phyloP scores from a whole-genome alignment of 495 filamentous ascomycete genomes.

The Aspergillus bridgeri region DNA sequence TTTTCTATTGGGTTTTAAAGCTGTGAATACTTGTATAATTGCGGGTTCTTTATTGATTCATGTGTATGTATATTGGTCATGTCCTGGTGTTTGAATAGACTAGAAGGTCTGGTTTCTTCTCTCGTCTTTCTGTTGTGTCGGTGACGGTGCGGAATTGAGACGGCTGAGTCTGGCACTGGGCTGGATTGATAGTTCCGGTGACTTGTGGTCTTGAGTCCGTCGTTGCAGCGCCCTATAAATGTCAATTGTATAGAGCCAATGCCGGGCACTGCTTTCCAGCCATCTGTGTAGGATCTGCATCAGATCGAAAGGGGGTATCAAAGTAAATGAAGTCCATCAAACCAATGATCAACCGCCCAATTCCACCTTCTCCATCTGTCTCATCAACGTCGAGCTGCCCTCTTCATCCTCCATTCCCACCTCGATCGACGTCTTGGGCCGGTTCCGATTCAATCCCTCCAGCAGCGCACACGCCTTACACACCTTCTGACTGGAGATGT shows the following conservation, averaged over 20 bases:
- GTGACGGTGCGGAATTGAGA: not conserved
- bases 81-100: not conserved
- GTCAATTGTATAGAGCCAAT: not conserved
- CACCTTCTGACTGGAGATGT: slow-evolving; percentile 90
- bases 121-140: not conserved
- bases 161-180: not conserved
- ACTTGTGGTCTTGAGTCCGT: not conserved
- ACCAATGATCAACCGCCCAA: slow-evolving; percentile 23
- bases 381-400: slow-evolving; percentile 49
- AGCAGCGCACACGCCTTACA: slow-evolving; percentile 93
- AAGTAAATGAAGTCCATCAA: not conserved
- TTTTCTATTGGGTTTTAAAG: not conserved
- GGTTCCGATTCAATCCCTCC: slow-evolving; percentile 87
- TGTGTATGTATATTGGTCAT: not conserved
- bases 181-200: not conserved
- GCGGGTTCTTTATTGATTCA: slow-evolving; percentile 1
- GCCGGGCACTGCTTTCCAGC: not conserved
- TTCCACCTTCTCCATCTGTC: slow-evolving; percentile 53
- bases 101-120: not conserved
- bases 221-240: not conserved
- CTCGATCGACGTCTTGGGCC: slow-evolving; percentile 72
- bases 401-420: slow-evolving; percentile 55
- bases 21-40: not conserved
- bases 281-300: not conserved
- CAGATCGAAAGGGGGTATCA: not conserved